Percentiles rank a stretch among this genome's conserved stretches.
phyloP scores from a whole-genome alignment of 139 green algal species.

The Volvox reticuliferus region DNA sequence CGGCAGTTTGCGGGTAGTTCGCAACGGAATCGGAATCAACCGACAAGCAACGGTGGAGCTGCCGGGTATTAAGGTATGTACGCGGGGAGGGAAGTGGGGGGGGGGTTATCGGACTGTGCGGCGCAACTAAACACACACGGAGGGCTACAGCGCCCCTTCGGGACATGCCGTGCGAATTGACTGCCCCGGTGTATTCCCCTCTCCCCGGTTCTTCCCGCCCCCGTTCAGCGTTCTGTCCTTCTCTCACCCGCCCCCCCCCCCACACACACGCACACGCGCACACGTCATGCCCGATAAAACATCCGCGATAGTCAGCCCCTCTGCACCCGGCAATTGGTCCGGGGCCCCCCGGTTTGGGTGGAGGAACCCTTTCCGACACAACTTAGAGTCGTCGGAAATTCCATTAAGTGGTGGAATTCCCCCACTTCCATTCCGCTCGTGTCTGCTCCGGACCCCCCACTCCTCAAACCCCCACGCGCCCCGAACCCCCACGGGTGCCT shows the following conservation, averaged over 20 bases:
- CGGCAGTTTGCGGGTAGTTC: constrained; percentile 92
- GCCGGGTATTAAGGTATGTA: constrained; percentile 59
- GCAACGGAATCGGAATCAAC: constrained; percentile 98
- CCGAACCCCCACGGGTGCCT: not conserved
- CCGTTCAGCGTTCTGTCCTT: not conserved
- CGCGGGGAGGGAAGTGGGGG: not conserved
- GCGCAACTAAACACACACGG: too few species aligned
- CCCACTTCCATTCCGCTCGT: not conserved
- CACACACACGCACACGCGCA: too few species aligned
- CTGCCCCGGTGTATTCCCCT: not conserved
- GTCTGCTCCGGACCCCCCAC: not conserved
- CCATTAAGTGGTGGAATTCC: too few species aligned
- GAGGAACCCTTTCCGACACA: too few species aligned
- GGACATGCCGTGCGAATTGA: not conserved
- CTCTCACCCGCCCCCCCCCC: not conserved
- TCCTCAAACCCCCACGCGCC: not conserved
- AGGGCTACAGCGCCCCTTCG: too few species aligned
- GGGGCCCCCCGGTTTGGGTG: too few species aligned
- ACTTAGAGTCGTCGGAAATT: too few species aligned
- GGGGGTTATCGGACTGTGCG: too few species aligned
- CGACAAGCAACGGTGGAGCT: constrained; percentile 90
- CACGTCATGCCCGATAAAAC: too few species aligned
- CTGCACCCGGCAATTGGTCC: too few species aligned
- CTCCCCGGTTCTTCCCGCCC: not conserved
- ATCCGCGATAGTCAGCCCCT: too few species aligned